Base-by-base conservation (phyloP, 1,284 basidiomycete species). In the Xanthoconium separans region DNA sequence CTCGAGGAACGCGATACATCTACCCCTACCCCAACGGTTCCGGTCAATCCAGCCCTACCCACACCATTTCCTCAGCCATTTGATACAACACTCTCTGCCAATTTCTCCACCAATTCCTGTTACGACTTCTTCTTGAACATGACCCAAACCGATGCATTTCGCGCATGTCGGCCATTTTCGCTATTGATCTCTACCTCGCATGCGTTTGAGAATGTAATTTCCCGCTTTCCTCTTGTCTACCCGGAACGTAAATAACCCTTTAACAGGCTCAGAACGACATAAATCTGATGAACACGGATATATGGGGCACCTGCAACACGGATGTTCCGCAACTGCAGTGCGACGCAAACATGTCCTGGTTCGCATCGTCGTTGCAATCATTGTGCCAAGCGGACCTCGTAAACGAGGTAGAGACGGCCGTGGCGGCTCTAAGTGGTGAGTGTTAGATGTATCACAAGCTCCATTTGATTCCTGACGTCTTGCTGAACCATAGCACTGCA, bases 231-330 rank as follows among this genome's bases (percentile, higher is more conserved):
- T 39, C 34, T 40, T 34, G 33, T 43, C 15, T 51, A 8, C 42
- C 16, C 20, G 33, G 46, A 27, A 37, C 40, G 20, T 47, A 44
- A 49, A 47, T 58, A 22, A 61, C 18, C 30, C n/a, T 44, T 53
- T 6, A 70, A 65, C 70, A 90, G 86, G 78, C 81, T 16, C 83
- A 90, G 62, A 66, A 69, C 2, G 84, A 92, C 68, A 70, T 85
- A 45, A 79, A 82, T 1, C 68, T 75, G 36, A 74, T 91, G 59
- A 93, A 91, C 64, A 66, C 75, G 4, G 74, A 92, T 34, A 62
- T 93, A 9, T 90, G 85, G 84, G 88, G 87, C 5, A 90, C 85
- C 0, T 91, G 88, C 68, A 88, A 88, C 63, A 87, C 87, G 9
- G 71, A 64, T n/a, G 64, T 70, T 1, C 66, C 69, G 6, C 64